phyloP scores from a whole-genome alignment of 345 rosid species.

The Brassica nigra region DNA sequence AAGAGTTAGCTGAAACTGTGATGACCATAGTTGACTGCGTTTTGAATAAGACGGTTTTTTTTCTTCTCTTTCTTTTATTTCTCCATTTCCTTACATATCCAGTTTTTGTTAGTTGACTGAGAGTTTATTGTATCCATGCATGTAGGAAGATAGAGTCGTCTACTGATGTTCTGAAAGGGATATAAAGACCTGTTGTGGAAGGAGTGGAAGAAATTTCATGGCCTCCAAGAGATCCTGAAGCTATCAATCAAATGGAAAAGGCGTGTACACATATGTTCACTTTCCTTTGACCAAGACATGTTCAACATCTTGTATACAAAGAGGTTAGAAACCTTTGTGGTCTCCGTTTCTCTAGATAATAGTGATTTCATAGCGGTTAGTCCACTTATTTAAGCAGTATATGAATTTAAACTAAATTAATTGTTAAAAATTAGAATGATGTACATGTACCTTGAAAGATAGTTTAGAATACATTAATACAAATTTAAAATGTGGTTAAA shows the following conservation, averaged over 20 bases:
- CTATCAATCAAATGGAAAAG: constrained; percentile 71
- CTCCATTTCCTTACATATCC: constrained; percentile 1
- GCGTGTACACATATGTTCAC: constrained; percentile 42
- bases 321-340: no score
- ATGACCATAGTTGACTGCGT: no score
- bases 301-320: background rate
- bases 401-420: no score
- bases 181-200: constrained; percentile 67
- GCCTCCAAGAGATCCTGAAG: constrained; percentile 80
- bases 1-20: no score
- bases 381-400: no score
- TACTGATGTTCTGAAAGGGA: constrained; percentile 78
- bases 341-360: no score
- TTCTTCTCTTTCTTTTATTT: background rate
- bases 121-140: background rate
- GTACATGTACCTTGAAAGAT: no score
- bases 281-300: constrained; percentile 3
- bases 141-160: constrained; percentile 84
- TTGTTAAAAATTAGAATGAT: no score
- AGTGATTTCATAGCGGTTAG: no score
- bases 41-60: background rate
- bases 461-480: no score
- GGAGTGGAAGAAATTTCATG: constrained; percentile 70
- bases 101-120: background rate
- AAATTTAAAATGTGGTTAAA: no score